Evolutionary conservation across 306 rosid species (phyloP).

Genomic region (Carpinus fangiana): DNA sequence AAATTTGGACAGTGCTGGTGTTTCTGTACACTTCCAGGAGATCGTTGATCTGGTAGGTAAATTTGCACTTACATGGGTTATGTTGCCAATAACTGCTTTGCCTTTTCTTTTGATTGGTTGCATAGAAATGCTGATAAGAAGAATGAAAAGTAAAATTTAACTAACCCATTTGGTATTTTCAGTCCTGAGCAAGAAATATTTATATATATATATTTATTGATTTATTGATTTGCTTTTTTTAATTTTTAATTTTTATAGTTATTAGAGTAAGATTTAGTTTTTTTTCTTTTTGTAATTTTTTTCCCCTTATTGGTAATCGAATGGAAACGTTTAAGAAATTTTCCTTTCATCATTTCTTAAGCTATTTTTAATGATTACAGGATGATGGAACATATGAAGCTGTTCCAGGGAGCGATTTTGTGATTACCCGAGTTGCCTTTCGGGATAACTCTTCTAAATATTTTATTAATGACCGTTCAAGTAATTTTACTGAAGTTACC

Average conservation of each 20-base stretch:
- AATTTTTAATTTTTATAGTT: neutral
- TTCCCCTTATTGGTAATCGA: neutral
- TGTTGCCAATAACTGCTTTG: neutral
- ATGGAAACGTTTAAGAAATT: neutral
- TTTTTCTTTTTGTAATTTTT: neutral
- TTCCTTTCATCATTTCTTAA: constrained; percentile 3
- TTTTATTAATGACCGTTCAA: constrained; percentile 71
- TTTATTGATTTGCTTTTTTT: neutral
- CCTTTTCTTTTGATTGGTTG: neutral
- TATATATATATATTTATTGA: too few relatives aligned
- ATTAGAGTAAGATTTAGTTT: neutral
- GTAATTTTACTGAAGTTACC: constrained; percentile 96
- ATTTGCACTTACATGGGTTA: constrained; percentile 14
- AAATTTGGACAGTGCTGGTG: constrained; percentile 95
- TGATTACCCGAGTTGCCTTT: constrained; percentile 79
- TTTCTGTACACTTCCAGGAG: constrained; percentile 93
- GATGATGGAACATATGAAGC: constrained; percentile 74
- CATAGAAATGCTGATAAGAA: neutral
- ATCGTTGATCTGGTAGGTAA: constrained; percentile 87
- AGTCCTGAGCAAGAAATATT: neutral
- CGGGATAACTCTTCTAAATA: constrained; percentile 95
- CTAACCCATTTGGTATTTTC: neutral
- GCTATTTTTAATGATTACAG: constrained; percentile 38
- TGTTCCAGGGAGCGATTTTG: constrained; percentile 85
- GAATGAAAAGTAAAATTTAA: neutral